Base-by-base conservation (phyloP, 1,139 yeast species). In the Entelexis sorbosivorans region DNA sequence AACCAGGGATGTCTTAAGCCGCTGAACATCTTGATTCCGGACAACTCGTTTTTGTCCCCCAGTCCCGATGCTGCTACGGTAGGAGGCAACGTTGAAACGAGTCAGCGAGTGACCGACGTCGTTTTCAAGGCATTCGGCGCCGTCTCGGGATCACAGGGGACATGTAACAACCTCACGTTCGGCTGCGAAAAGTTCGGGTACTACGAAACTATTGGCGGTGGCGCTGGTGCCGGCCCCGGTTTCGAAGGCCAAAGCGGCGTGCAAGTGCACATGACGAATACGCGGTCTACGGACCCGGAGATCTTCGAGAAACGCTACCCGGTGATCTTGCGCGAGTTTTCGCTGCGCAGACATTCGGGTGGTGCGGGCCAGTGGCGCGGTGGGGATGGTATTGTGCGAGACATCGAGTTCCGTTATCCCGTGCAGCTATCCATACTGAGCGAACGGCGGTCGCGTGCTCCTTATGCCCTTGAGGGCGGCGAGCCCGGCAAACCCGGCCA, bases 1-100 rank as follows among this genome's bases (percentile, higher is more conserved):
- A 86, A 86, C 61, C 88, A 85, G 61, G 95, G 95, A 8, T 85
- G 94, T 63, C 72, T 86, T 58, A 71, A 74, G 51, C 95, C 95
- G 1, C 76, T 85, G 48, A 68, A 76, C 6, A 74, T 86, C 51
- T 67, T 67, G 20, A 81, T 87, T 28, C 83, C 94, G 36, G 76
- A 76, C 48, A 83, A 83, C 0, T 77, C 86, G 1, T 73, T 86
- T 7, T 73, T 86, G 26, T 73, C 80, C 44, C 95, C 95, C 2
- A 73, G 81, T 1, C 73, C 72, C 38, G 86, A 82, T 46, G 91
- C 91, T 17, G 95, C 95, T 1, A 88, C 83, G 4, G 93, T 84
- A 10, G 95, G 94, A 29, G 94, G 94, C 8, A 86, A 85, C 63
- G 93, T 84, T n/a, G 82, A 82, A 65, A 85, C 95, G 0, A 79